Conservation (phyloP, 495 filamentous ascomycete genomes). For the Staphylotrichum longicolle region DNA sequence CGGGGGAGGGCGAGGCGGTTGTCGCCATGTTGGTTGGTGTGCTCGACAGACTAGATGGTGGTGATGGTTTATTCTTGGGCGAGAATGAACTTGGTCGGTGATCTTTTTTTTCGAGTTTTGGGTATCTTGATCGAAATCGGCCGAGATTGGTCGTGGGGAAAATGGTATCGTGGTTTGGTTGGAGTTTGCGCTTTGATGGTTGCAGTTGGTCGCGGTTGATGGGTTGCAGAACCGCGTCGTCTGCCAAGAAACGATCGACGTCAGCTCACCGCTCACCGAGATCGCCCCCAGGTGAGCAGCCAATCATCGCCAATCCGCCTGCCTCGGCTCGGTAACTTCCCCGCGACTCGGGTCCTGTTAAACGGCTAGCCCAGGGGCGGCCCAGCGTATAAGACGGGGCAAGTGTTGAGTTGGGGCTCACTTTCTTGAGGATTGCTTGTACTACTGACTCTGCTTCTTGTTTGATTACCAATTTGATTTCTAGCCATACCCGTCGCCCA, state of each 20-base stretch:
- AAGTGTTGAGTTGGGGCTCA: background rate
- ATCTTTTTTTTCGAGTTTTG: background rate
- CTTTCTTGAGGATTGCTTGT: background rate
- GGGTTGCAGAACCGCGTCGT: background rate
- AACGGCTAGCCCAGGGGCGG: background rate
- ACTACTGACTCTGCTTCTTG: background rate
- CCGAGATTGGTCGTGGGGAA: background rate
- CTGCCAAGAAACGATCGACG: constrained; percentile 21
- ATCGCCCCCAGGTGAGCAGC: constrained; percentile 25
- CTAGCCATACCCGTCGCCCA: too few species aligned
- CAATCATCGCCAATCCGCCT: constrained; percentile 23
- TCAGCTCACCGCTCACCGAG: constrained; percentile 16
- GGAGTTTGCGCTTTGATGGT: too few species aligned
- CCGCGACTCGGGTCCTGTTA: background rate
- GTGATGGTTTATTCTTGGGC: too few species aligned
- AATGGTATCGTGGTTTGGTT: background rate
- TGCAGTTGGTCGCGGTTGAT: constrained; percentile 3
- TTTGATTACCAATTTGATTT: background rate
- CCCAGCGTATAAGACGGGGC: constrained; percentile 6
- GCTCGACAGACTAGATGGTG: background rate
- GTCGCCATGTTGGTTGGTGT: constrained; percentile 11
- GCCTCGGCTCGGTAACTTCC: constrained; percentile 29
- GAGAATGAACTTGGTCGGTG: too few species aligned
- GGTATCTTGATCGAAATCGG: background rate
- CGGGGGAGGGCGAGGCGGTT: background rate